These are phyloP conservation scores for Candida smagusa DNA, from an alignment of 1,139 yeast genomes.

Conservation along the genomic window DNA sequence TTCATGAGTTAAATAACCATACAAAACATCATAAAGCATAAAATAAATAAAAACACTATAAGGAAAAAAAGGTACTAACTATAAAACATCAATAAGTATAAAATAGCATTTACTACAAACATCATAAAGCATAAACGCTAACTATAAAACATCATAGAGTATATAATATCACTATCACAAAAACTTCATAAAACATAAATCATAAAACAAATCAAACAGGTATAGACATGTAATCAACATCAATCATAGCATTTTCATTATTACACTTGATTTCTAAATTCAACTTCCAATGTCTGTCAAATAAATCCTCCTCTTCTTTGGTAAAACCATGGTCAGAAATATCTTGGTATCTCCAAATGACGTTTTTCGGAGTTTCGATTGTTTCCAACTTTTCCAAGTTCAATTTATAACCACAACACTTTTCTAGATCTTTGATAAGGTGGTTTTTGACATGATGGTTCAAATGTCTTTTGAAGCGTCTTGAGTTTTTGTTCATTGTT, in stretches of 20 bases:
- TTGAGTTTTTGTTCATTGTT: constrained; percentile 66
- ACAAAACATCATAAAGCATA: too few species aligned
- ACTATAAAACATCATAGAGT: too few species aligned
- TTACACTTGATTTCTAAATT: constrained; percentile 56
- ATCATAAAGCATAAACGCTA: too few species aligned
- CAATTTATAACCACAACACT: constrained; percentile 56
- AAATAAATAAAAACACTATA: too few species aligned
- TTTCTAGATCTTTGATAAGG: constrained; percentile 61
- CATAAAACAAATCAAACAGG: constrained; percentile 17
- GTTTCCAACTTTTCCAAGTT: constrained; percentile 50
- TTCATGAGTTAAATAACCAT: too few species aligned
- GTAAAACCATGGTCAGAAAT: constrained; percentile 52
- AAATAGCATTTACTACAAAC: too few species aligned
- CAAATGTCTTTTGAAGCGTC: constrained; percentile 69
- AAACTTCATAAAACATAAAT: not conserved
- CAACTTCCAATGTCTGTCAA: constrained; percentile 54
- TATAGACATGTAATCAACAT: constrained; percentile 53
- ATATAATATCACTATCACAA: too few species aligned
- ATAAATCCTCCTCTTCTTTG: constrained; percentile 42
- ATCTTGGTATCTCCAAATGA: constrained; percentile 54
- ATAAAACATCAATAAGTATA: too few species aligned
- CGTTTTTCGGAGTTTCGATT: constrained; percentile 40
- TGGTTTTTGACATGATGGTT: constrained; percentile 75
- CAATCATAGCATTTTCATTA: constrained; percentile 59
- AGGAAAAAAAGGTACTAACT: too few species aligned